phyloP scores from a whole-genome alignment of 495 filamentous ascomycete species.

The Neurospora sp. region DNA sequence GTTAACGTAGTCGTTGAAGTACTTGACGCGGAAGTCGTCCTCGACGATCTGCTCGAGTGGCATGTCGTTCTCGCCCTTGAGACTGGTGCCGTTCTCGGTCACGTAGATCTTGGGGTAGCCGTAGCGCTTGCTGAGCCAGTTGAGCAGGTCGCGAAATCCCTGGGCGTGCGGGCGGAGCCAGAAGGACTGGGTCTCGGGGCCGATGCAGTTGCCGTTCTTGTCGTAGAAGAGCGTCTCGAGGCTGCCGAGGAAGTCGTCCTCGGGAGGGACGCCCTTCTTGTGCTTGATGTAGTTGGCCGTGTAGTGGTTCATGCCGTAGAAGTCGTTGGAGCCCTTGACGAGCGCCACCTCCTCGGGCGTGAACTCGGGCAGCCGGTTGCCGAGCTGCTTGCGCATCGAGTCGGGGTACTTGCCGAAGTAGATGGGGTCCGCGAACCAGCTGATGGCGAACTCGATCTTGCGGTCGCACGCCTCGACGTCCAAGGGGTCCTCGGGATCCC shows the following conservation, averaged over 20 bases:
- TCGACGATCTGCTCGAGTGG: slow-evolving; percentile 56
- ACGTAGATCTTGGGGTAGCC: slow-evolving; percentile 65
- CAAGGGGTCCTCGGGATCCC: slow-evolving; percentile 43
- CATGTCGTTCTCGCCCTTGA: slow-evolving; percentile 71
- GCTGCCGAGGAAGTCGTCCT: slow-evolving; percentile 62
- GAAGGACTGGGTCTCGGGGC: slow-evolving; percentile 63
- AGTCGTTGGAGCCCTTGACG: slow-evolving; percentile 67
- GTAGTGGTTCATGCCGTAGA: slow-evolving; percentile 83
- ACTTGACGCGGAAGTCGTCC: slow-evolving; percentile 65
- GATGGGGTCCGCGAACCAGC: slow-evolving; percentile 66
- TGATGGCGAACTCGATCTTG: slow-evolving; percentile 56
- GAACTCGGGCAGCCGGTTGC: slow-evolving; percentile 56
- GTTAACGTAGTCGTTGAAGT: slow-evolving; percentile 62
- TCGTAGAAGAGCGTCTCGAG: slow-evolving; percentile 56
- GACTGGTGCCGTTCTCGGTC: slow-evolving; percentile 71
- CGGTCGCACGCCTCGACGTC: slow-evolving; percentile 52
- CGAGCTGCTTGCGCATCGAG: slow-evolving; percentile 64
- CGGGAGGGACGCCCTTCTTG: slow-evolving; percentile 44
- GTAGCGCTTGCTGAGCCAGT: slow-evolving; percentile 72
- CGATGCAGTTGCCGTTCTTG: slow-evolving; percentile 59
- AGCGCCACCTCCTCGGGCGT: slow-evolving; percentile 54
- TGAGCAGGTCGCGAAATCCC: slow-evolving; percentile 66
- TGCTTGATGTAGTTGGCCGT: slow-evolving; percentile 74
- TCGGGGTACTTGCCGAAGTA: slow-evolving; percentile 69
- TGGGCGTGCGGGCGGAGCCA: slow-evolving; percentile 63